phyloP scores from a whole-genome alignment of 441 rosid species.

The Viola pubescens region DNA sequence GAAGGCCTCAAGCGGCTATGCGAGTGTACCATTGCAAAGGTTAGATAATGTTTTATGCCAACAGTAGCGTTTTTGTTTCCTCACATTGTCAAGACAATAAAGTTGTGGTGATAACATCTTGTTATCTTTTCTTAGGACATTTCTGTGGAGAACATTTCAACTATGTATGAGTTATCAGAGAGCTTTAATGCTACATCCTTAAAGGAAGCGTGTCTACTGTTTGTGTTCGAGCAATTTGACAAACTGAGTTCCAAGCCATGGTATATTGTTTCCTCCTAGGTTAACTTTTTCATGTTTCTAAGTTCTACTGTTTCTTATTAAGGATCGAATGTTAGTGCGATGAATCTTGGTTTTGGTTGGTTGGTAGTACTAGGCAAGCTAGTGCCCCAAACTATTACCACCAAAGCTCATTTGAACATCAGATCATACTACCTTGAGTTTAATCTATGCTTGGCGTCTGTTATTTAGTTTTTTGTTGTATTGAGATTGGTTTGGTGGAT shows the following conservation, averaged over 20 bases:
- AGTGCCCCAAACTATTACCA: no score
- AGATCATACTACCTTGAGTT: no score
- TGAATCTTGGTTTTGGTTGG: no score
- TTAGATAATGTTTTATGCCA: constrained; percentile 25
- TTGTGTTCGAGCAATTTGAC: constrained; percentile 68
- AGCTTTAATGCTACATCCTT: constrained; percentile 80
- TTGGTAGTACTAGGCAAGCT: no score
- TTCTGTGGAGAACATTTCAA: constrained; percentile 70
- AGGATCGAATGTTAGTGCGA: no score
- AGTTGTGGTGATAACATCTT: constrained; percentile 4
- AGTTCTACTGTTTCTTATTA: neutral
- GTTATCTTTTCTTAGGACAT: constrained; percentile 45
- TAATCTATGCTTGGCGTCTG: no score
- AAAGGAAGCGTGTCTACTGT: constrained; percentile 77
- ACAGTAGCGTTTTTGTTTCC: neutral
- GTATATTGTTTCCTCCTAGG: constrained; percentile 29
- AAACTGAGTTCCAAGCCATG: constrained; percentile 63
- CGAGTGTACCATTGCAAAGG: constrained; percentile 92
- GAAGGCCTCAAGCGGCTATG: constrained; percentile 93
- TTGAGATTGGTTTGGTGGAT: neutral
- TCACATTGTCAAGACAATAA: neutral
- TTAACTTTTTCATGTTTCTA: neutral
- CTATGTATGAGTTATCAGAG: constrained; percentile 90
- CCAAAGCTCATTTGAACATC: no score
- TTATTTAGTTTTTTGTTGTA: no score